Conservation (phyloP, 345 rosid species). For the Eucalyptus curtisii region DNA sequence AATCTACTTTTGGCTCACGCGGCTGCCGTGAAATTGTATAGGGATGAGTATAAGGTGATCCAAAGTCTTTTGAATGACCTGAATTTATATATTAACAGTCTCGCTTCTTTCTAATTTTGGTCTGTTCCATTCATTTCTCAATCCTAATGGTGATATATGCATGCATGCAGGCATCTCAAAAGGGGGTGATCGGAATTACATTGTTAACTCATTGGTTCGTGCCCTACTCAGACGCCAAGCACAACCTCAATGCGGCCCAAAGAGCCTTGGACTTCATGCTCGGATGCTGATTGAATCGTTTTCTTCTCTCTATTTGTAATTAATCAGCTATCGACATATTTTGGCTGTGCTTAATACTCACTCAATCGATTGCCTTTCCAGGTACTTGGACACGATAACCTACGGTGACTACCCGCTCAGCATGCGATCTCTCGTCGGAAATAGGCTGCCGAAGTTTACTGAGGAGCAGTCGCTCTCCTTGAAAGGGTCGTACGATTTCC, state of each 20-base stretch:
- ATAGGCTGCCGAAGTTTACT: slow-evolving; percentile 1
- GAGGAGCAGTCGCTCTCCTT: not conserved
- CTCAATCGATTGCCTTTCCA: not conserved
- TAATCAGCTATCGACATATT: not conserved
- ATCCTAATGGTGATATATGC: not conserved
- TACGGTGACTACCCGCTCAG: slow-evolving; percentile 1
- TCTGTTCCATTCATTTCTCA: not conserved
- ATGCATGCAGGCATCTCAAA: not conserved
- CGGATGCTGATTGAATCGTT: not conserved
- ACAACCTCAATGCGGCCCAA: not conserved
- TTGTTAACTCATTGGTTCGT: not conserved
- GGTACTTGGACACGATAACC: slow-evolving; percentile 2
- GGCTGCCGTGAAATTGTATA: slow-evolving; percentile 19
- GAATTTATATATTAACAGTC: not conserved
- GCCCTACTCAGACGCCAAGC: not conserved
- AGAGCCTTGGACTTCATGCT: slow-evolving; percentile 1
- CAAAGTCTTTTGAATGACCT: not conserved
- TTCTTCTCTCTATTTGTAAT: not conserved
- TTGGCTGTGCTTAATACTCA: too few relatives aligned
- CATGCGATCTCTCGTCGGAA: not conserved
- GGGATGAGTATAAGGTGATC: slow-evolving; percentile 8
- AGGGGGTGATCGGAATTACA: slow-evolving; percentile 1
- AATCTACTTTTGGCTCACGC: slow-evolving; percentile 33
- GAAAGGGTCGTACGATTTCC: slow-evolving; percentile 3
- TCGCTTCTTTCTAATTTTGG: not conserved